Evolutionary conservation across 2,329 filamentous ascomycete genomes (phyloP), one percentile per base, ranked within the genome.

Genomic region (Fusarium hainanense): DNA sequence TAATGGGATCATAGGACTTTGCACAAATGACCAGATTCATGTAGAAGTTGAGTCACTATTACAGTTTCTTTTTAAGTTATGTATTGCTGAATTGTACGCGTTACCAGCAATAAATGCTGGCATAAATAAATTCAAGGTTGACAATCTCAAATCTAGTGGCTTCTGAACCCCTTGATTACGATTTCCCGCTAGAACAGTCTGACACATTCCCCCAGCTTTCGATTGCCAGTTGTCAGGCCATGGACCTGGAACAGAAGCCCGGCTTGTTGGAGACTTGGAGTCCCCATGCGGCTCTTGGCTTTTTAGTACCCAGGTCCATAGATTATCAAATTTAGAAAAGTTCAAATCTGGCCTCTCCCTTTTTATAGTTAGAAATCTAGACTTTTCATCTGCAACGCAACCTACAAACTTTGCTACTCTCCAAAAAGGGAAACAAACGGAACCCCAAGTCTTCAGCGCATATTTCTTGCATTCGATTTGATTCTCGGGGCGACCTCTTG

Each of bases 161-260:
- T 43, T 30, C 10, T 30, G 46, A 41, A 62, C 62, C 63, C 62
- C 62, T 49, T 54, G 32, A 66, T 54, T 49, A 20, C 18, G 18
- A 16, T 63, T 60, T 64, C 58, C 68, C 68, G 54, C 68, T 70
- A 70, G 67, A 70, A 70, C 63, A 50, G 54, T 57, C 68, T 68
- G 68, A 63, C 68, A 55, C 55, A 68, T 69, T 71, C 68, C 68
- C 68, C 68, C 59, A 68, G 63, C 52, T 71, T 71, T 71, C 60
- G 20, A 71, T 69, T 71, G 59, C 46, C 47, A 69, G 69, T 69
- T 66, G 60, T 71, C 68, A 71, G 68, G 68, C 52, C 68, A 71
- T 71, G 68, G 56, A 62, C 68, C 64, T 66, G 68, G 68, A 64
- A 52, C 32, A 52, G 47, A 71, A 57, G 64, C 42, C 54, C 28